Conservation (phyloP, 177 flowering plant species). For the Vitis hybrid region DNA sequence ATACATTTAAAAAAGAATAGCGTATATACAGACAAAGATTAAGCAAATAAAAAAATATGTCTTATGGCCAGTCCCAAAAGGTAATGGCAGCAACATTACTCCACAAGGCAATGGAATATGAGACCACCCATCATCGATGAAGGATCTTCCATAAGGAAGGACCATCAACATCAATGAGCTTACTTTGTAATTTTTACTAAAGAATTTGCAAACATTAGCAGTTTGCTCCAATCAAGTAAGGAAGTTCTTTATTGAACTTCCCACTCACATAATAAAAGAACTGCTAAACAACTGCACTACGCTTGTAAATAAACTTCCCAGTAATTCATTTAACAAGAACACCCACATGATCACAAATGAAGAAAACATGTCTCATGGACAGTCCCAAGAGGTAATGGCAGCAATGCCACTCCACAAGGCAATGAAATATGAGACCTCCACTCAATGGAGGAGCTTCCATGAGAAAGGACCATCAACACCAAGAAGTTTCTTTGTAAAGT, state of each 20-base stretch:
- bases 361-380: conserved; percentile 17
- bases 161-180: no score
- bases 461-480: background rate
- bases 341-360: background rate
- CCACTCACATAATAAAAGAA: no score
- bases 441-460: conserved; percentile 1
- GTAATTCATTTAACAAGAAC: no score
- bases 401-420: conserved; percentile 35
- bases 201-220: no score
- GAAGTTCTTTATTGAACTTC: no score
- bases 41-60: background rate
- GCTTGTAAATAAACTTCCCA: no score
- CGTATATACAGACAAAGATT: background rate
- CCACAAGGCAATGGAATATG: conserved; percentile 10
- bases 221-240: background rate
- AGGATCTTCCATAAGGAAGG: no score
- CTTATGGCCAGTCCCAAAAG: conserved; percentile 35
- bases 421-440: conserved; percentile 32
- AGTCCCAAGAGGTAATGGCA: conserved; percentile 41
- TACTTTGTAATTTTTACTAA: no score
- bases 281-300: no score
- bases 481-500: conserved; percentile 6
- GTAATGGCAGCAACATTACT: conserved; percentile 41
- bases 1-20: no score
- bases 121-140: no score